Conservation (phyloP, 805 yeast species). For the Kuraishia borneana region DNA sequence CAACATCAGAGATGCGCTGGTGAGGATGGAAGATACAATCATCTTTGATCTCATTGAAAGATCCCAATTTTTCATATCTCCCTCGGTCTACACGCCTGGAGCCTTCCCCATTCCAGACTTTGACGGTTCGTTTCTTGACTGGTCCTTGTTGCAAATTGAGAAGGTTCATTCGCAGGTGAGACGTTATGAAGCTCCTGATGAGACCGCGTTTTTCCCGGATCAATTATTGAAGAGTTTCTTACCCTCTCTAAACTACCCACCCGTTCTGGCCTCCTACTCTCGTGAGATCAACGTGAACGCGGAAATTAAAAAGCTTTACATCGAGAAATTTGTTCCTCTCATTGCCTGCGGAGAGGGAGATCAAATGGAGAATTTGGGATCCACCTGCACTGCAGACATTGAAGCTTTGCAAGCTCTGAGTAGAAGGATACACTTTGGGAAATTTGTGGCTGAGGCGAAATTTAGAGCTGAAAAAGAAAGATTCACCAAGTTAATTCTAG, state of each 20-base stretch:
- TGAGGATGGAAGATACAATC: constrained; percentile 94
- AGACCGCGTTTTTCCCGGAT: constrained; percentile 77
- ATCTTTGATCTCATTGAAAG: constrained; percentile 88
- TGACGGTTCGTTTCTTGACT: constrained; percentile 74
- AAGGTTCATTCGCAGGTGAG: constrained; percentile 68
- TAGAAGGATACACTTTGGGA: constrained; percentile 92
- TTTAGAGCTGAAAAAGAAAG: constrained; percentile 54
- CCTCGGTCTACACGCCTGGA: constrained; percentile 57
- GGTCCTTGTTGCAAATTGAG: constrained; percentile 73
- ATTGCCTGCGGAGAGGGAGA: constrained; percentile 59
- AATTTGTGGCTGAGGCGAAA: constrained; percentile 95
- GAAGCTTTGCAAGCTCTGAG: constrained; percentile 82
- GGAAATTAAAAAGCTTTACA: constrained; percentile 58
- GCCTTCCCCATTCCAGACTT: constrained; percentile 54
- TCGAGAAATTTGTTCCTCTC: constrained; percentile 62
- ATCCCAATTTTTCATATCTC: constrained; percentile 72
- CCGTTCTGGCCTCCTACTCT: constrained; percentile 62
- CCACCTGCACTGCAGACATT: constrained; percentile 76
- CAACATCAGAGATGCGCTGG: constrained; percentile 76
- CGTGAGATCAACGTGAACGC: constrained; percentile 67
- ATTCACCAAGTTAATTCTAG: constrained; percentile 54
- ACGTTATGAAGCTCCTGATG: constrained; percentile 91
- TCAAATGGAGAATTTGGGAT: constrained; percentile 79
- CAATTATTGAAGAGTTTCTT: constrained; percentile 53
- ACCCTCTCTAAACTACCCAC: constrained; percentile 74